Evolutionary conservation across 2,329 filamentous ascomycete genomes (phyloP).

Genomic region (Botryotinia narcissicola): DNA sequence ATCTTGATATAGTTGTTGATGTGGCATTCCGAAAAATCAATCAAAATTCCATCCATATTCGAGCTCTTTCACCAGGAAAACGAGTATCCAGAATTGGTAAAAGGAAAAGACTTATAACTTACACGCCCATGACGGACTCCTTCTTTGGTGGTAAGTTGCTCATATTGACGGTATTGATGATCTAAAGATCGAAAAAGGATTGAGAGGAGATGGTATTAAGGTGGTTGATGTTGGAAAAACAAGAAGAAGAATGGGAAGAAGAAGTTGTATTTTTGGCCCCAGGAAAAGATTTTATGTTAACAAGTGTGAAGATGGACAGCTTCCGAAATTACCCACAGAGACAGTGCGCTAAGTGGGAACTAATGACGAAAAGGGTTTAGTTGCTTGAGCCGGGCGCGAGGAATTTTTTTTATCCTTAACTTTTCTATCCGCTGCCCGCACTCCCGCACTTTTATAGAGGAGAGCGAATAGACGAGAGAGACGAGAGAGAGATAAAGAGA

Average conservation of each 20-base stretch:
- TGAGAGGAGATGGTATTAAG: slow-evolving; percentile 57
- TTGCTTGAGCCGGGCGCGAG: neutral
- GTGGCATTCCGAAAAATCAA: neutral
- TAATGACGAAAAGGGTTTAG: neutral
- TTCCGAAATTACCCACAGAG: slow-evolving; percentile 24
- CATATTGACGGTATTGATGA: slow-evolving; percentile 34
- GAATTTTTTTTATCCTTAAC: slow-evolving; percentile 13
- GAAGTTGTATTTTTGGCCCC: slow-evolving; percentile 24
- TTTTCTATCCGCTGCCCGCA: neutral
- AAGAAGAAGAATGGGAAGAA: slow-evolving; percentile 30
- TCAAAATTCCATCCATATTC: slow-evolving; percentile 24
- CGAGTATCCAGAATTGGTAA: neutral
- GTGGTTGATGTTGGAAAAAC: slow-evolving; percentile 24
- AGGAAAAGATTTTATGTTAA: slow-evolving; percentile 30
- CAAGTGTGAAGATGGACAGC: slow-evolving; percentile 21
- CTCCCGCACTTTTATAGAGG: neutral
- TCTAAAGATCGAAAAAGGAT: slow-evolving; percentile 47
- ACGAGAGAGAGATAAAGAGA: no score
- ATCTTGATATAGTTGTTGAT: neutral
- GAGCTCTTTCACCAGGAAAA: slow-evolving; percentile 22
- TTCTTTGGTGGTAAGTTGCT: slow-evolving; percentile 54
- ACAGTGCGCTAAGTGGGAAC: slow-evolving; percentile 8
- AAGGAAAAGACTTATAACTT: slow-evolving; percentile 43
- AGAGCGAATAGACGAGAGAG: neutral
- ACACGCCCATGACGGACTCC: slow-evolving; percentile 65